Base-by-base conservation (phyloP, 1,139 yeast genomes). In the Starmera stellimalicola region DNA sequence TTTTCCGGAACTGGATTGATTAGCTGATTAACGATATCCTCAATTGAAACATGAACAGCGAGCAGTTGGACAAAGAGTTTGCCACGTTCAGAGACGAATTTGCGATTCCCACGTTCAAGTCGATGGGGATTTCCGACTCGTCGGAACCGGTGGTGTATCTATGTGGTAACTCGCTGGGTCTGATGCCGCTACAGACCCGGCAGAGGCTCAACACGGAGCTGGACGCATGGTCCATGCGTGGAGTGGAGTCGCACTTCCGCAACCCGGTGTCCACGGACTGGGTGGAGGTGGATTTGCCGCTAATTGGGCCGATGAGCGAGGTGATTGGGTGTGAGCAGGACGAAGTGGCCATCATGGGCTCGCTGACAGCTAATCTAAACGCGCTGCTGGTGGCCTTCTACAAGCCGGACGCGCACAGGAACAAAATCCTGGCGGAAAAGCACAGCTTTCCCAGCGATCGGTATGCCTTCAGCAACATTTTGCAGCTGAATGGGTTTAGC, bases 391-490 rank as follows among this genome's bases (percentile, higher is more conserved):
- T 77, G 7, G 69, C 84, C 18, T 88, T 88, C 51, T 88, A 85
- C 57, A 68, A 65, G 42, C 96, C 96, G 0, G 16, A 18, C 6
- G 72, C 69, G 1, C 54, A 48, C 5, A 67, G 77, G 42, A 68
- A 72, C 40, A 85, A 85, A 60, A 82, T 88, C 33, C 52, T 88
- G 41, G 82, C 82, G 54, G 96, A 88, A 51, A 77, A 77, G 45
- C 79, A 78, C 38, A 93, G 96, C 0, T 88, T 88, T 51, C 96
- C 97, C 2, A 81, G 94, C 0, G 97, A 88, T 53, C 82, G 73
- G 57, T 88, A 87, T 58, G 94, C 95, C 2, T 75, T 88, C 42
- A 66, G 73, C 43, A 83, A 85, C 50, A 75, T 83, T 51, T 87
- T 73, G 16, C 65, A 67, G 50, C 55, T 85, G 29, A 75, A 73